Base-by-base conservation (phyloP, 2,329 filamentous ascomycete genomes). In the Neofusicoccum parvum region DNA sequence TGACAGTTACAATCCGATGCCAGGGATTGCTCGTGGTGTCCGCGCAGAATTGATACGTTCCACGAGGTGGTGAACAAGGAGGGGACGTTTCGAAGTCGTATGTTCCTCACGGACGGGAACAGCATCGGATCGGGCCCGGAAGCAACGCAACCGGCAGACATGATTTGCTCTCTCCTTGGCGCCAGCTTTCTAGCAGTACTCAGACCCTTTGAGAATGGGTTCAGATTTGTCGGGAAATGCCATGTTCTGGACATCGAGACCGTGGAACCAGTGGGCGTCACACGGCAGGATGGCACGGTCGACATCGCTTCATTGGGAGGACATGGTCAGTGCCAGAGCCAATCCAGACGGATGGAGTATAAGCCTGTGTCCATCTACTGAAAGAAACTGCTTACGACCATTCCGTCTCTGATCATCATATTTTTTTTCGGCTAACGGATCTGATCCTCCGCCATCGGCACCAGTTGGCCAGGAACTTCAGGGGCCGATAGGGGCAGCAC, bases 401-500 rank as follows among this genome's bases (percentile, higher is more conserved):
- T 23, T 43, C 6, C 4, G 36, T 27, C 15, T 20, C n/a, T 4
- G 53, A 56, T 56, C 53, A 56, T 36, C 53, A 56, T 17, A 32
- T 7, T 43, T 14, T 41, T 49, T n/a, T 14, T 56, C 53, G 53
- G 53, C 37, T 56, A 56, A 12, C 17, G 53, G 53, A 56, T 43
- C 37, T 32, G 20, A 20, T 32, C 20, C n/a, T 15, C 23, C 36
- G 53, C 53, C 34, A 43, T 43, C 23, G 37, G 36, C 39, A 56
- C 36, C 37, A 3, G 6, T n/a, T 2, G 53, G 27, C 23, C 53
- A 43, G 53, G 27, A 32, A 15, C 37, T 39, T 59, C 54, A 59
- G 54, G 54, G 54, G 54, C 39, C 54, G 45, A 59, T 59, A 56
- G 54, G 54, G 39, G 39, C 54, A 10, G 37, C 17, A 15, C 14